Percentiles rank a stretch among this genome's conserved stretches.
Evolutionary conservation across 345 rosid species (phyloP).

Genomic region (Salix dunnii): DNA sequence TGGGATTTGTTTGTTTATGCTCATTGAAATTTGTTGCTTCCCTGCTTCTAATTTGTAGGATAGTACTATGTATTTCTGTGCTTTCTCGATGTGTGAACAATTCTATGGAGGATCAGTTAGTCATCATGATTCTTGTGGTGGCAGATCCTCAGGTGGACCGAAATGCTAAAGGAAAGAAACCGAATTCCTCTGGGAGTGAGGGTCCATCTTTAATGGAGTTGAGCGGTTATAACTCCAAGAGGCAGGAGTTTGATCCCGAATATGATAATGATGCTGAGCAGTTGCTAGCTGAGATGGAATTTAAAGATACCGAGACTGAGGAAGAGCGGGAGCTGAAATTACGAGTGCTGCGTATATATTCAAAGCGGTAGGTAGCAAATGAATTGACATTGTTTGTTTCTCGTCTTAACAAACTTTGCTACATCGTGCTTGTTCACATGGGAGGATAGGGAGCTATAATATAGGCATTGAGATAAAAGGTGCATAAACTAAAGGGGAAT

Average conservation of each 20-base stretch:
- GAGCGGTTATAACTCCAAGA: slow-evolving; percentile 77
- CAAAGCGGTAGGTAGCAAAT: slow-evolving; percentile 54
- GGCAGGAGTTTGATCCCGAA: slow-evolving; percentile 88
- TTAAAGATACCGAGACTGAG: slow-evolving; percentile 77
- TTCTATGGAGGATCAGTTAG: background rate
- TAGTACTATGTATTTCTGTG: background rate
- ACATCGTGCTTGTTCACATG: background rate
- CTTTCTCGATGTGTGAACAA: background rate
- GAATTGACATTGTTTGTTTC: background rate
- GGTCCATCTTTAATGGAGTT: slow-evolving; percentile 64
- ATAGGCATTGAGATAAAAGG: background rate
- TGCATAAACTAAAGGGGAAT: background rate
- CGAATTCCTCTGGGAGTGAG: slow-evolving; percentile 47
- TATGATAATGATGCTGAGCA: slow-evolving; percentile 97
- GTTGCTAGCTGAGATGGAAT: slow-evolving; percentile 96
- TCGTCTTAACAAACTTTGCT: background rate
- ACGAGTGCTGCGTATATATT: slow-evolving; percentile 75
- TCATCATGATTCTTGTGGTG: slow-evolving; percentile 14
- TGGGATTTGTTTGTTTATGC: background rate
- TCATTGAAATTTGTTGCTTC: background rate
- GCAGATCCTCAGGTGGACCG: slow-evolving; percentile 66
- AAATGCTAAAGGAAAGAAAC: slow-evolving; percentile 67
- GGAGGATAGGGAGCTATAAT: background rate
- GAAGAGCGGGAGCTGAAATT: slow-evolving; percentile 83
- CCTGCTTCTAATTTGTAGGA: background rate